Percentiles rank a stretch among this genome's conserved stretches.
Conservation (phyloP, 176 grass and related monocot genomes). For the Avena insularis region DNA sequence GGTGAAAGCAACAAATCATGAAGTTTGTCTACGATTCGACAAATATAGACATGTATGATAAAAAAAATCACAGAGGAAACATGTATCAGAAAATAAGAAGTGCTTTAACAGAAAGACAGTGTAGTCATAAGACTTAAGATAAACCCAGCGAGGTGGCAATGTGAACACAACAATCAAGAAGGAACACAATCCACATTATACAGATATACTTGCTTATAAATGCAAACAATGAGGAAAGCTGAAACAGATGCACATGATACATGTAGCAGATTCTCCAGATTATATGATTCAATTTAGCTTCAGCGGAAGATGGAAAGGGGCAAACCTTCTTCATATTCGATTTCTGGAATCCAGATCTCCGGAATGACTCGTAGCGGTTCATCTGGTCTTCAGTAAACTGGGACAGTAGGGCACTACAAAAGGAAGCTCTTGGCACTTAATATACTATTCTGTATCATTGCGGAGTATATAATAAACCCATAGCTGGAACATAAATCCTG, state of each 20-base stretch:
- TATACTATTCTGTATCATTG: background rate
- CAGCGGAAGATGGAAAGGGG: background rate
- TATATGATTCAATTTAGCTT: slow-evolving; percentile 13
- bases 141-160: background rate
- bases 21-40: background rate
- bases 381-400: slow-evolving; percentile 82
- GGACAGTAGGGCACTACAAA: slow-evolving; percentile 71
- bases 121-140: background rate
- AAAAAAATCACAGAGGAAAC: background rate
- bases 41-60: slow-evolving; percentile 21
- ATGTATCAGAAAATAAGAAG: background rate
- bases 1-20: background rate
- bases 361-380: slow-evolving; percentile 89
- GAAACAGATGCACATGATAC: background rate
- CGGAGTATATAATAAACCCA: background rate
- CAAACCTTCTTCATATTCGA: slow-evolving; percentile 88
- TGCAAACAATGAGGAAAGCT: background rate
- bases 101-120: background rate
- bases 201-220: background rate
- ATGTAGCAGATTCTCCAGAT: background rate
- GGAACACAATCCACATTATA: background rate
- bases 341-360: slow-evolving; percentile 87
- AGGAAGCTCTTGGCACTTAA: slow-evolving; percentile 29
- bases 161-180: background rate
- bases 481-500: background rate